These are phyloP conservation scores for Lodderomyces margitis DNA, from an alignment of 1,139 yeast species.

Conservation along the genomic window DNA sequence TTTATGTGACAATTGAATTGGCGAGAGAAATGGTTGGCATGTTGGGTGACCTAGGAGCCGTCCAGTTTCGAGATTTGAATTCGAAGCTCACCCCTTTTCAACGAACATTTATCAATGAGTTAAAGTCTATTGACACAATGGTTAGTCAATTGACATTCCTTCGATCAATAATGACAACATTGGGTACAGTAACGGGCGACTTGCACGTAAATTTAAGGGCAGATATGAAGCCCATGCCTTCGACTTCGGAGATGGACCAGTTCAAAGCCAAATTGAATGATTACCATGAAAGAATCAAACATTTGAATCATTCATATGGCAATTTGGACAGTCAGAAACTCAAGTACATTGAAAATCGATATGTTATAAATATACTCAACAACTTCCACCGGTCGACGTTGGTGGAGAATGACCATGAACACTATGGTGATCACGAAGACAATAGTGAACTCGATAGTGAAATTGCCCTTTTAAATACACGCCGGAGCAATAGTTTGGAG, in stretches of 20 bases:
- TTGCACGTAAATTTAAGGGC: constrained; percentile 24
- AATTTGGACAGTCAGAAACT: constrained; percentile 22
- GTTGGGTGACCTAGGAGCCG: constrained; percentile 76
- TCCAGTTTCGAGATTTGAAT: constrained; percentile 90
- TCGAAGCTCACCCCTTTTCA: constrained; percentile 77
- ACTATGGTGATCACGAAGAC: constrained; percentile 15
- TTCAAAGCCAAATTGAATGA: constrained; percentile 22
- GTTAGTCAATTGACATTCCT: constrained; percentile 31
- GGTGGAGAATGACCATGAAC: constrained; percentile 13
- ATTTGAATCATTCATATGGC: constrained; percentile 32
- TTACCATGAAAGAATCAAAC: constrained; percentile 29
- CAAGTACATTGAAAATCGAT: constrained; percentile 33
- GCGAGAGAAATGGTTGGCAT: constrained; percentile 83
- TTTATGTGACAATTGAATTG: constrained; percentile 87
- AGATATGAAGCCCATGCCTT: constrained; percentile 28
- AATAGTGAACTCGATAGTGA: constrained; percentile 31
- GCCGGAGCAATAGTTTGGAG: constrained; percentile 27
- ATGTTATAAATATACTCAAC: constrained; percentile 30
- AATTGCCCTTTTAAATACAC: constrained; percentile 31
- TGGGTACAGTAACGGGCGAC: constrained; percentile 27
- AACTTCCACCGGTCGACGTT: constrained; percentile 25
- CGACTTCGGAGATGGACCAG: constrained; percentile 32
- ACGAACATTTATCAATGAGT: constrained; percentile 80
- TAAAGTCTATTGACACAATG: constrained; percentile 50
- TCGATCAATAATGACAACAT: constrained; percentile 35